Percentiles rank a stretch among this genome's conserved stretches.
Conservation (phyloP, 108 stramenopile genomes). For the Conticribra weissflogii region DNA sequence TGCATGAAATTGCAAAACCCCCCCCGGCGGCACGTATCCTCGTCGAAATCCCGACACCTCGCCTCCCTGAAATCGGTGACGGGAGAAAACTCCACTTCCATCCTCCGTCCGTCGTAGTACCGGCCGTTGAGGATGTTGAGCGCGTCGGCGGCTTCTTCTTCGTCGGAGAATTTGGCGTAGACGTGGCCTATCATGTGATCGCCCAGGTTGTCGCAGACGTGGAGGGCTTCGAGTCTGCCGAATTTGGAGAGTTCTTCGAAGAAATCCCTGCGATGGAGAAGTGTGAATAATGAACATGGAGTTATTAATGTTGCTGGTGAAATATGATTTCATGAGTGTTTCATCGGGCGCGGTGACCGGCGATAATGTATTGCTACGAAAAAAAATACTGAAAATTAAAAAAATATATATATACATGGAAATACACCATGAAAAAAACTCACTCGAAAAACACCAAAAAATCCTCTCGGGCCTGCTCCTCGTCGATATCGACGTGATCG, state of each 20-base stretch:
- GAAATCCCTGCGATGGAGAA: conserved; percentile 29
- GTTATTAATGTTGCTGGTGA: too few species aligned
- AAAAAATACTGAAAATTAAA: not conserved
- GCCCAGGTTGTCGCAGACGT: conserved; percentile 97
- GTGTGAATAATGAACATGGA: not conserved
- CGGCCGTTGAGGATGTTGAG: conserved; percentile 89
- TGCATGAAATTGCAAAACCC: conserved; percentile 99
- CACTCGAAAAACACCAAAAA: conserved; percentile 65
- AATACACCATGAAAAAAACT: conserved; percentile 14
- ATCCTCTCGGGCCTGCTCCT: conserved; percentile 82
- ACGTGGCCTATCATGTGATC: conserved; percentile 98
- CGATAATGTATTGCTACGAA: not conserved
- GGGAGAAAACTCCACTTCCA: conserved; percentile 93
- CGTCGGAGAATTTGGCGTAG: conserved; percentile 93
- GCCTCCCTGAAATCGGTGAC: conserved; percentile 97
- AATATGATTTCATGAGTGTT: too few species aligned
- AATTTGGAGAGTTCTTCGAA: conserved; percentile 93
- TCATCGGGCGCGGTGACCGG: too few species aligned
- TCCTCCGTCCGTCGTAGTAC: conserved; percentile 89
- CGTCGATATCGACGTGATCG: conserved; percentile 56
- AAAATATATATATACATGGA: not conserved
- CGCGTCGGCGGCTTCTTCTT: conserved; percentile 95
- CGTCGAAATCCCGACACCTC: conserved; percentile 93
- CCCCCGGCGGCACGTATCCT: conserved; percentile 82
- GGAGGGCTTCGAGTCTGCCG: conserved; percentile 92